Evolutionary conservation across 2,329 filamentous ascomycete genomes (phyloP).

Genomic region (Fusarium graminum): DNA sequence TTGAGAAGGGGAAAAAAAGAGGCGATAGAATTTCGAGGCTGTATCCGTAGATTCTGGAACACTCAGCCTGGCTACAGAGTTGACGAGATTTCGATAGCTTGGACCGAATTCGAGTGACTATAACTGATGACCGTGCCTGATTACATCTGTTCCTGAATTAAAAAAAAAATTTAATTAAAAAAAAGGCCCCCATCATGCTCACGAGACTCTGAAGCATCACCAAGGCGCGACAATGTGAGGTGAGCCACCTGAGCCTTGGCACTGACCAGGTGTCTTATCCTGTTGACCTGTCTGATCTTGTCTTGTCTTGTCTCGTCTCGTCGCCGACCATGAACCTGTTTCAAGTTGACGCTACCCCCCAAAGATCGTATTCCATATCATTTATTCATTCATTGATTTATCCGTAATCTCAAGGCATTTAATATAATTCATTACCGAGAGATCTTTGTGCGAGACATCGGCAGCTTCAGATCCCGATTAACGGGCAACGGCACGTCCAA

Average conservation of each 20-base stretch:
- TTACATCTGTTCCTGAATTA: background rate
- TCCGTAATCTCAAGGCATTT: slow-evolving; percentile 13
- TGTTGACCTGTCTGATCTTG: background rate
- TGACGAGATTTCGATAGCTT: background rate
- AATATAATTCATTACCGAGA: slow-evolving; percentile 5
- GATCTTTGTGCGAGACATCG: slow-evolving; percentile 19
- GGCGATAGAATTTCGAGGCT: slow-evolving; percentile 25
- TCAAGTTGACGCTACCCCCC: slow-evolving; percentile 27
- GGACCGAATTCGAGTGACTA: background rate
- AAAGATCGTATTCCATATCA: background rate
- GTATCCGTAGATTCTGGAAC: background rate
- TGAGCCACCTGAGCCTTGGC: slow-evolving; percentile 39
- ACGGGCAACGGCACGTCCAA: slow-evolving; percentile 5
- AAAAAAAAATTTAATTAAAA: too few relatives aligned
- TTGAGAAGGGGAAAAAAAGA: slow-evolving; percentile 30
- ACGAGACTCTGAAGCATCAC: background rate
- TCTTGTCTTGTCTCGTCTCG: slow-evolving; percentile 18
- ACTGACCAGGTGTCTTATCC: slow-evolving; percentile 18
- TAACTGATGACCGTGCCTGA: background rate
- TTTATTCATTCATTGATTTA: background rate
- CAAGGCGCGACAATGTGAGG: background rate
- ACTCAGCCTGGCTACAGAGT: slow-evolving; percentile 16
- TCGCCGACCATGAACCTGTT: slow-evolving; percentile 28
- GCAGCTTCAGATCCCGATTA: slow-evolving; percentile 35
- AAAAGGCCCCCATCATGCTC: background rate